These are phyloP conservation scores for Marasmius fiardii DNA, from an alignment of 1,284 basidiomycete genomes.

Conservation along the genomic window DNA sequence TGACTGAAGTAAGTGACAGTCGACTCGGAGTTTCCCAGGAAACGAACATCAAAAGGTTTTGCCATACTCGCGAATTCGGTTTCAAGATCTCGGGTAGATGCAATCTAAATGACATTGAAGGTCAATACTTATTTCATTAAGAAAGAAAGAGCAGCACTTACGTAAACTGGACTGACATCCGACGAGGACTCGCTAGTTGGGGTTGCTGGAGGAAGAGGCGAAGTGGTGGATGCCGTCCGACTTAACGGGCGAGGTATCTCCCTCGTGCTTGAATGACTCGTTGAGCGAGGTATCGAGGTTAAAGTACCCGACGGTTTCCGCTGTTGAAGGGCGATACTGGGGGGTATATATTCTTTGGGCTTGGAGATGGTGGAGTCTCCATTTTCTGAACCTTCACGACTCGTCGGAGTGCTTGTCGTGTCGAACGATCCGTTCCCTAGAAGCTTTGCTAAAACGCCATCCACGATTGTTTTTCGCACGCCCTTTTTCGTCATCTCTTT, in stretches of 20 bases:
- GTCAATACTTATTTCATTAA: not conserved
- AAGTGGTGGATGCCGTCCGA: conserved; percentile 46
- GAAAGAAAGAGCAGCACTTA: conserved; percentile 33
- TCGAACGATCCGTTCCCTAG: conserved; percentile 38
- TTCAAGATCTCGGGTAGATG: conserved; percentile 83
- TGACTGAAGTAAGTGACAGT: not conserved
- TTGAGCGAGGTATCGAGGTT: conserved; percentile 38
- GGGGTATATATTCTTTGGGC: conserved; percentile 66
- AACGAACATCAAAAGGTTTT: conserved; percentile 73
- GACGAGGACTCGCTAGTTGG: conserved; percentile 33
- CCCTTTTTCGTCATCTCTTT: conserved; percentile 84
- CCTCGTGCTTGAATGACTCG: conserved; percentile 44
- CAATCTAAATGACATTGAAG: conserved; percentile 51
- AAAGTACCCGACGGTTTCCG: conserved; percentile 40
- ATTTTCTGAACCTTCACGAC: conserved; percentile 55
- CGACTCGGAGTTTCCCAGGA: too few relatives aligned
- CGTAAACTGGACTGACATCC: conserved; percentile 70
- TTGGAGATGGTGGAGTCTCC: conserved; percentile 43
- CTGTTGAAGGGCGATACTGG: conserved; percentile 60
- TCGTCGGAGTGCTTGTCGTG: conserved; percentile 37
- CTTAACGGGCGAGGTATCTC: conserved; percentile 54
- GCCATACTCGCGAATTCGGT: conserved; percentile 79
- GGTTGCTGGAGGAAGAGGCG: conserved; percentile 37
- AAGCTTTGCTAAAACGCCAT: conserved; percentile 63
- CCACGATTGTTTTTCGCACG: conserved; percentile 84